Conservation (phyloP, 2,329 filamentous ascomycete species). For the Penicillium sclerotigenum region DNA sequence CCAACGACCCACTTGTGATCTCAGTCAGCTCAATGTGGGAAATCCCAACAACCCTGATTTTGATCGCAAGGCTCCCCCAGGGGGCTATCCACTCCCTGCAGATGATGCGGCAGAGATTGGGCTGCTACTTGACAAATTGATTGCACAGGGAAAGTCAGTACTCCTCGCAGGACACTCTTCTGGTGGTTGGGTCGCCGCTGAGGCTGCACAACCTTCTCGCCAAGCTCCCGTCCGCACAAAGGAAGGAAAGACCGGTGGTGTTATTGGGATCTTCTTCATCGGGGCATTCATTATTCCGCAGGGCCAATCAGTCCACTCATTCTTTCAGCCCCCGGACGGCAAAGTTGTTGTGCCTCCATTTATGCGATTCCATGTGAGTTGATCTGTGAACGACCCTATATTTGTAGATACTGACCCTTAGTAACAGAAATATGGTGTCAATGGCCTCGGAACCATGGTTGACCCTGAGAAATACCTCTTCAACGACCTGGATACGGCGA, state of each 20-base stretch:
- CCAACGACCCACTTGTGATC: slow-evolving; percentile 34
- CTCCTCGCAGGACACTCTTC: slow-evolving; percentile 34
- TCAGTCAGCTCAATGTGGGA: slow-evolving; percentile 60
- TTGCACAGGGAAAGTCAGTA: slow-evolving; percentile 26
- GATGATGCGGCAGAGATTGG: slow-evolving; percentile 9
- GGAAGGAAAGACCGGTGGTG: slow-evolving; percentile 17
- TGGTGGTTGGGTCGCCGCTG: slow-evolving; percentile 35
- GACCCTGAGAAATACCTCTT: slow-evolving; percentile 29
- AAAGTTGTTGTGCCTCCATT: slow-evolving; percentile 21
- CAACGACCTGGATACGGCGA: slow-evolving; percentile 24
- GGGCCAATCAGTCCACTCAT: slow-evolving; percentile 31
- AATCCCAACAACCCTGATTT: slow-evolving; percentile 45
- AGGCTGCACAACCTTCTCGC: slow-evolving; percentile 29
- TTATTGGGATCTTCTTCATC: slow-evolving; percentile 32
- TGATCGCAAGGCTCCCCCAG: slow-evolving; percentile 22
- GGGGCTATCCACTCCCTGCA: slow-evolving; percentile 26
- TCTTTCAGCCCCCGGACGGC: slow-evolving; percentile 31
- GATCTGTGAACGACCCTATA: rapidly evolving
- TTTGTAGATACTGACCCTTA: background rate
- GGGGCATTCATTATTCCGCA: slow-evolving; percentile 32
- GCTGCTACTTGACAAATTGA: background rate
- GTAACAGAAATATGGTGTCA: slow-evolving; percentile 15
- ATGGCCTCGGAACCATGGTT: slow-evolving; percentile 24
- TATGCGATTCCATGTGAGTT: slow-evolving; percentile 29
- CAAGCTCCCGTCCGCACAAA: slow-evolving; percentile 22